Evolutionary conservation across 2,329 filamentous ascomycete genomes (phyloP), one percentile per base, ranked within the genome.

Genomic region (Fusarium temperatum): DNA sequence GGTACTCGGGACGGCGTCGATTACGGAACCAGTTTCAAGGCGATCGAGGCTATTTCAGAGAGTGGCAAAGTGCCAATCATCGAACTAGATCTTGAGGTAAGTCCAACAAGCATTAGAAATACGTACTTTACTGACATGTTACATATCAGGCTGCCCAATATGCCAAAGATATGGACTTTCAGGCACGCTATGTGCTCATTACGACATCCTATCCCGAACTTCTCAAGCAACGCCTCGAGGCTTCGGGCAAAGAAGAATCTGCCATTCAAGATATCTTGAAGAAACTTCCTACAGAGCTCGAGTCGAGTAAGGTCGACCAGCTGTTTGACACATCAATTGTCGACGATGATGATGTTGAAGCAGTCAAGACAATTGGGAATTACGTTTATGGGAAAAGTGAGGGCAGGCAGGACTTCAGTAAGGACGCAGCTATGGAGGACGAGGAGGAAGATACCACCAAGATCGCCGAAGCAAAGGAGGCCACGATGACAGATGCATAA

Each of bases 61-160:
- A 79, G 83, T 14, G 88, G 88, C 45, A 91, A 91, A 79, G 88
- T 95, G 36, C 87, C 90, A 4, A 73, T 91, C 7, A 84, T 90
- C 73, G 83, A 86, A 69, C 83, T 91, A 76, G 85, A 87, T 63
- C 76, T 82, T 22, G 85, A 89, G 78, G 89, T 90, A 84, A 82
- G 84, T 79, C 47, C 13, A 15, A 14, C 8, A 13, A 12, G 36
- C 32, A 39, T 22, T 28, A 50, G 12, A 17, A 36, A 42, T 12
- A 35, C 17, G 10, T 35, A 44, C 24, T 39, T 39, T 55, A 24
- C 45, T 77, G 54, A 63, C 22, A 51, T 13, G 38, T 39, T 22
- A n/a, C 53, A 18, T 32, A 12, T 51, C 53, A 90, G 89, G 86
- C 87, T 28, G 85, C 86, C 12, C 85, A 89, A 76, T 88, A 89